phyloP scores from a whole-genome alignment of 2,329 filamentous ascomycete genomes.

The Penicillium sp. region DNA sequence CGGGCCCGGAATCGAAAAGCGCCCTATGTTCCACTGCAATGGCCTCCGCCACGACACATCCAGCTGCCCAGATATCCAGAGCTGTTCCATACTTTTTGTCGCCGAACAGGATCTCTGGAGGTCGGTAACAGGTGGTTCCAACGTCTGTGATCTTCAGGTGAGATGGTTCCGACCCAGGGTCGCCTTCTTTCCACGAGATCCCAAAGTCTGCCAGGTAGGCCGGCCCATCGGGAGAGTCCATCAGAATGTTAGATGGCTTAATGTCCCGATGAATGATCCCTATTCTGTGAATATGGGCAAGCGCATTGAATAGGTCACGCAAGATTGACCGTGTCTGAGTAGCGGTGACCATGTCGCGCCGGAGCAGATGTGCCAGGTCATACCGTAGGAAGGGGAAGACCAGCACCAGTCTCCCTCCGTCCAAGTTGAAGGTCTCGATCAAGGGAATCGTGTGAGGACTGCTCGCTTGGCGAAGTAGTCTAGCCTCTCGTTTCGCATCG shows the following conservation, averaged over 20 bases:
- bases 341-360: conserved; percentile 39
- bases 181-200: conserved; percentile 71
- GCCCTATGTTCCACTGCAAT: conserved; percentile 53
- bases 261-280: conserved; percentile 89
- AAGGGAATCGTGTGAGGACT: conserved; percentile 62
- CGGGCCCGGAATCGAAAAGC: conserved; percentile 80
- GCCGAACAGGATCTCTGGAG: conserved; percentile 87
- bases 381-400: conserved; percentile 79
- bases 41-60: conserved; percentile 77
- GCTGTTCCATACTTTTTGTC: conserved; percentile 64
- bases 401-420: conserved; percentile 69
- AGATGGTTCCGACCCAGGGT: conserved; percentile 56
- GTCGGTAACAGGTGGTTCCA: conserved; percentile 84
- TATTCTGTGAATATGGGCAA: conserved; percentile 65
- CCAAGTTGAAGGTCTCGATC: conserved; percentile 64
- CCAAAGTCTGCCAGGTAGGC: conserved; percentile 88
- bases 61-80: conserved; percentile 86
- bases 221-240: conserved; percentile 63
- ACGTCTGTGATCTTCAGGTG: conserved; percentile 81
- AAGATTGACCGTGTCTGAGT: conserved; percentile 50
- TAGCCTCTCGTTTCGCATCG: conserved; percentile 72
- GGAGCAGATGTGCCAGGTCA: conserved; percentile 66
- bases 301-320: conserved; percentile 64
- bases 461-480: conserved; percentile 62
- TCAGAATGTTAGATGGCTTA: conserved; percentile 84